Evolutionary conservation across 257 asterid genomes (phyloP).

Genomic region (Plantago major): DNA sequence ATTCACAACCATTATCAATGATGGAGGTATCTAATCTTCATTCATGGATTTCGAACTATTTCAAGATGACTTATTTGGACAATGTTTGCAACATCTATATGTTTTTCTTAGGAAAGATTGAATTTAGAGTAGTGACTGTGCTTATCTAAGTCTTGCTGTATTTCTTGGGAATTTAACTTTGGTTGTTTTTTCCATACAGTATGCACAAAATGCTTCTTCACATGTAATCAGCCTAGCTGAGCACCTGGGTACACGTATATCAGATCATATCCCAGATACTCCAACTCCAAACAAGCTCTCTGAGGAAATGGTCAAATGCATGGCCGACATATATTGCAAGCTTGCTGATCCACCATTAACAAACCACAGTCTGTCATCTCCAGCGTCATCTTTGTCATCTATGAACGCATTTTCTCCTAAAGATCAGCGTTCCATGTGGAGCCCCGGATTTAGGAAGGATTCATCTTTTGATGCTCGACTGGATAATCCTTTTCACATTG

Average conservation of each 20-base stretch:
- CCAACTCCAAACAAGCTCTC: slow-evolving; percentile 61
- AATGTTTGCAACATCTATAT: not conserved
- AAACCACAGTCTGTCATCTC: slow-evolving; percentile 44
- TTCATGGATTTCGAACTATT: slow-evolving; percentile 13
- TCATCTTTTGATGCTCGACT: slow-evolving; percentile 57
- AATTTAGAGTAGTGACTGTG: no score
- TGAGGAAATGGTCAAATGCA: slow-evolving; percentile 64
- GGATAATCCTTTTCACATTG: slow-evolving; percentile 58
- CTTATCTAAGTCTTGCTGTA: slow-evolving; percentile 4
- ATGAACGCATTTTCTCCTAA: slow-evolving; percentile 46
- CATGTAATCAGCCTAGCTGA: slow-evolving; percentile 52
- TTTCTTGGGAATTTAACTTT: not conserved
- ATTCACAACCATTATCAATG: slow-evolving; percentile 93
- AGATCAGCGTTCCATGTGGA: slow-evolving; percentile 47
- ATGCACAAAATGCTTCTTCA: slow-evolving; percentile 43
- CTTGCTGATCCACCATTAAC: slow-evolving; percentile 49
- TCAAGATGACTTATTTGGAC: not conserved
- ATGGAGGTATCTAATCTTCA: slow-evolving; percentile 57
- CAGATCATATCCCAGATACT: slow-evolving; percentile 47
- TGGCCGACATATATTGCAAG: slow-evolving; percentile 51
- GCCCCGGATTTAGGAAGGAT: slow-evolving; percentile 47
- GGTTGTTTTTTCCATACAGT: slow-evolving; percentile 27
- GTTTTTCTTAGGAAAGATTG: not conserved
- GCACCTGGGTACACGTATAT: slow-evolving; percentile 54
- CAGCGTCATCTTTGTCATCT: slow-evolving; percentile 59